A percentile compares a stretch with the other conserved stretches of the same genome.
Evolutionary conservation across 2,329 filamentous ascomycete species (phyloP).

Genomic region (Ceratocystiopsis sp.): DNA sequence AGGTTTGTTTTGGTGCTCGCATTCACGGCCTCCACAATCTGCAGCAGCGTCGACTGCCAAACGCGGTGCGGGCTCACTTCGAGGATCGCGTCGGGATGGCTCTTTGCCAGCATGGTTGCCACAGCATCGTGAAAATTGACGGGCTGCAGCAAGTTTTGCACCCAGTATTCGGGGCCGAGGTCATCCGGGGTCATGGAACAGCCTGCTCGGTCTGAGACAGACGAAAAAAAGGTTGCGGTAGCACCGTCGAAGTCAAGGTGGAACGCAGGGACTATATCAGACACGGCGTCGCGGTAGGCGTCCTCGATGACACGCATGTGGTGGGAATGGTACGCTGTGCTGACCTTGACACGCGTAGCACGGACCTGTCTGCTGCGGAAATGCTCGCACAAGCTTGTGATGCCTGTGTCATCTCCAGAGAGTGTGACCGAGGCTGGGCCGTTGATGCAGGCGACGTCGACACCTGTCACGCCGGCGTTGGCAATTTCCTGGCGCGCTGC

Average conservation of each 20-base stretch:
- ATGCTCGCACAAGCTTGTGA: constrained; percentile 3
- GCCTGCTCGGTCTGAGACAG: constrained; percentile 9
- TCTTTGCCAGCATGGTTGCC: constrained; percentile 5
- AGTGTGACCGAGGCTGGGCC: constrained; percentile 20
- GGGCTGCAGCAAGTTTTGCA: constrained; percentile 17
- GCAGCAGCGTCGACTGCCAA: constrained; percentile 6
- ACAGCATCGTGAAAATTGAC: constrained; percentile 18
- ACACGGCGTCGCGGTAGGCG: constrained; percentile 8
- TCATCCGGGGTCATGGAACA: neutral
- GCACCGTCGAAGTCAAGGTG: neutral
- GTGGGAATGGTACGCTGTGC: constrained; percentile 15
- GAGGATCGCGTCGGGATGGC: constrained; percentile 3
- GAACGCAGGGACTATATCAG: neutral
- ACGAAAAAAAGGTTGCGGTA: constrained; percentile 8
- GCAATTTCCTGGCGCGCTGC: constrained; percentile 16
- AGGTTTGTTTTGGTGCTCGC: no score
- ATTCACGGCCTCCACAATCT: neutral
- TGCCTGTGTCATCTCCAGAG: constrained; percentile 12
- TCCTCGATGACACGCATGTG: constrained; percentile 13
- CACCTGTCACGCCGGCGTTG: constrained; percentile 9
- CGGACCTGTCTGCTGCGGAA: constrained; percentile 5
- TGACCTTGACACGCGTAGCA: constrained; percentile 9
- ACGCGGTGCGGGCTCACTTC: constrained; percentile 10
- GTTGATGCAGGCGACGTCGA: constrained; percentile 18
- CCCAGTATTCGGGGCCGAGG: constrained; percentile 16